phyloP scores from a whole-genome alignment of 1,284 basidiomycete species.

The Sporisorium sorghi region DNA sequence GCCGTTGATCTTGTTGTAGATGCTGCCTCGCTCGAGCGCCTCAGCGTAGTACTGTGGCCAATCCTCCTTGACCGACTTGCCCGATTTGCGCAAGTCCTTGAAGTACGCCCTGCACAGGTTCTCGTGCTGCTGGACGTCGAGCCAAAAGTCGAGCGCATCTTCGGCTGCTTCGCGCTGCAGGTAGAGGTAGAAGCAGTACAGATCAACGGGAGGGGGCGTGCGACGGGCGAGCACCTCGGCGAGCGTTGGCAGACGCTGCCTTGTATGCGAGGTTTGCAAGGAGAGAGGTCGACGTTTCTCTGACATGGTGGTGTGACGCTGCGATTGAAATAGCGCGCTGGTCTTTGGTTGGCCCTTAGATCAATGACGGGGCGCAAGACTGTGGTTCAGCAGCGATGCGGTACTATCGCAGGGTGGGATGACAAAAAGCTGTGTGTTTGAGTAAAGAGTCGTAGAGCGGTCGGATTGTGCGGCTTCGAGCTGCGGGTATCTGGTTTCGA shows the following conservation, averaged over 20 bases:
- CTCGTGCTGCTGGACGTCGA: constrained; percentile 98
- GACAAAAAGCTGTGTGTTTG: background rate
- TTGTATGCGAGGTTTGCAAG: constrained; percentile 52
- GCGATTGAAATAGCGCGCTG: too few relatives aligned
- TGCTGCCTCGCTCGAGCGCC: constrained; percentile 80
- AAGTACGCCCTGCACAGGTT: constrained; percentile 98
- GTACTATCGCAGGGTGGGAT: background rate
- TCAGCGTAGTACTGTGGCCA: constrained; percentile 91
- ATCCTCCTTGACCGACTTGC: constrained; percentile 88
- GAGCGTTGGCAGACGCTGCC: constrained; percentile 69
- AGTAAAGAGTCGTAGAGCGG: background rate
- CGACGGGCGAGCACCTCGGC: constrained; percentile 68
- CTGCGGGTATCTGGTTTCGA: constrained; percentile 10
- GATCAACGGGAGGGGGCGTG: constrained; percentile 92
- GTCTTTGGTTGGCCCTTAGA: constrained; percentile 1
- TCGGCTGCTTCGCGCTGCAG: constrained; percentile 86
- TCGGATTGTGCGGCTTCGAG: background rate
- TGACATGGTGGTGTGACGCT: constrained; percentile 24
- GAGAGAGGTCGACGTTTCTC: constrained; percentile 46
- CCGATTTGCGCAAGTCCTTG: constrained; percentile 95
- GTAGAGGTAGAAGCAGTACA: constrained; percentile 90
- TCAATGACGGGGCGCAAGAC: background rate
- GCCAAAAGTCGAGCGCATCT: constrained; percentile 97
- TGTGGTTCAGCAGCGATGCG: constrained; percentile 2
- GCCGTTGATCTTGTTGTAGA: constrained; percentile 89